Base-by-base conservation (phyloP, 306 rosid species). In the Cercis canadensis region DNA sequence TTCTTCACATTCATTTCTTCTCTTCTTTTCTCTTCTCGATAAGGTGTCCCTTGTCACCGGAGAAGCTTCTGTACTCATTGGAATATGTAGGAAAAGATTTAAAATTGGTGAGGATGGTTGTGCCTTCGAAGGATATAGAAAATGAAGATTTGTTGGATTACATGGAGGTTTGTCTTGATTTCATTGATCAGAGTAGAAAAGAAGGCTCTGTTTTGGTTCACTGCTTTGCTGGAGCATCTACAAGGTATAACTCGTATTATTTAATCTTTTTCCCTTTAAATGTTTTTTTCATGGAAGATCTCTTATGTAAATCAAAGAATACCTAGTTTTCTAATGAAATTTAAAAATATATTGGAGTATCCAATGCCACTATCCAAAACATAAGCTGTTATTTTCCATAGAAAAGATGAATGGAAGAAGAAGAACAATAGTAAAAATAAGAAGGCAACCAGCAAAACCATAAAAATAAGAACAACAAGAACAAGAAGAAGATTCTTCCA, bases 181-280 rank as follows among this genome's bases (percentile, higher is more conserved):
- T 91, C 74, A 86, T 94, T 65, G 95, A 94, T 56, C 65, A 68
- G 37, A 81, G 89, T 36, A 80, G 92, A 66, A 90, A 89, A 69
- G 86, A 94, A 60, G 98, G 98, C 33, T 78, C 89, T 54, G 89
- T 94, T 81, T 60, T 94, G 78, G 97, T 94, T 31, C 98, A 94
- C 74, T 94, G 98, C 80, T 90, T 94, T 51, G 98, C 97, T 14
- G 98, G 98, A 16, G 98, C 90, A n/a, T 94, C 98, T 37, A 89
- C 96, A 88, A 93, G 98, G 98, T 92, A 83, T 62, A 11, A 5
- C 24, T 59, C 44, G 17, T 47, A 24, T 51, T 34, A 34, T 16
- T 11, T 33, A 11, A 16, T 32, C 21, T 24, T 44, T 17, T 49
- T 11, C 2, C 16, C 46, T 33, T 65, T 18, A 8, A 44, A n/a